Percentiles rank a stretch among this genome's conserved stretches.
These are phyloP conservation scores for Citrus maxima DNA, from an alignment of 345 rosid species.

Conservation along the genomic window DNA sequence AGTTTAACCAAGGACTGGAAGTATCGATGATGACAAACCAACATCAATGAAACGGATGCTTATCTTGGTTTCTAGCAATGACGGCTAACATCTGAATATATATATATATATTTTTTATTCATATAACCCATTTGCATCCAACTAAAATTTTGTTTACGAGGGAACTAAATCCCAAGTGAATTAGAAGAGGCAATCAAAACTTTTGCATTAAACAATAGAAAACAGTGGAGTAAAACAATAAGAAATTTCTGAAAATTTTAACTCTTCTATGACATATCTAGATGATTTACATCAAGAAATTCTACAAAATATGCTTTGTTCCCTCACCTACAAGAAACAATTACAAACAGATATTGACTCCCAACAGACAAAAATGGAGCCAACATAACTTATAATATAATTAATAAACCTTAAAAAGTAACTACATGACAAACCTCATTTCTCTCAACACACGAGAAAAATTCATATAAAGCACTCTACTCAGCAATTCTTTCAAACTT, in stretches of 20 bases:
- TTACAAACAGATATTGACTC: constrained; percentile 7
- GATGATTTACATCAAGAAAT: neutral
- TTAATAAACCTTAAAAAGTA: neutral
- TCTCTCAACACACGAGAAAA: neutral
- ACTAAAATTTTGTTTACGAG: too few species aligned
- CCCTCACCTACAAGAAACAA: neutral
- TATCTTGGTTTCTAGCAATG: too few species aligned
- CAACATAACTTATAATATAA: neutral
- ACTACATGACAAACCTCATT: neutral
- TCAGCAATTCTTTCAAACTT: constrained; percentile 52
- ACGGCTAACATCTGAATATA: too few species aligned
- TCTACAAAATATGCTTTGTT: neutral
- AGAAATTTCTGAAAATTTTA: neutral
- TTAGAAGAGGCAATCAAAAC: too few species aligned
- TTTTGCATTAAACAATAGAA: too few species aligned
- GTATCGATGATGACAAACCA: too few species aligned
- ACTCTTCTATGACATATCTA: neutral
- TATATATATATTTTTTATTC: too few species aligned
- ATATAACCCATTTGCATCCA: too few species aligned
- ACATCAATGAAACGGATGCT: too few species aligned
- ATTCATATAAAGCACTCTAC: constrained; percentile 11
- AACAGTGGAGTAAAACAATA: too few species aligned
- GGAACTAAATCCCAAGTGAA: too few species aligned
- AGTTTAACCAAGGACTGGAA: too few species aligned
- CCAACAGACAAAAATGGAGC: constrained; percentile 10